Evolutionary conservation across 2,329 filamentous ascomycete species (phyloP), one percentile per base, ranked within the genome.

Genomic region (Phaeoacremonium minimum): DNA sequence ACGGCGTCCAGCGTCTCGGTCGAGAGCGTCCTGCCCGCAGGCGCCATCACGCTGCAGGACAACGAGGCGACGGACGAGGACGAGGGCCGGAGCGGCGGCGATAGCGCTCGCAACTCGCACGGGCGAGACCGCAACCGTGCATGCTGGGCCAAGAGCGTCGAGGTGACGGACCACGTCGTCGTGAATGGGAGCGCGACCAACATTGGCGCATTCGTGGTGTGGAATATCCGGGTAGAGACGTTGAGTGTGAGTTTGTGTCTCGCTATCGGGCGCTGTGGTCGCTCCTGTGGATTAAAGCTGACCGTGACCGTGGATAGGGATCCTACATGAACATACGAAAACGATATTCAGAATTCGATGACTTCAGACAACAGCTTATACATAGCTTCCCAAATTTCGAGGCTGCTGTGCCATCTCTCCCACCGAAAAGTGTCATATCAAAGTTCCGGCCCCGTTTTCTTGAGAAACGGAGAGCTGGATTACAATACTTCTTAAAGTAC

Each of bases 401-500:
- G 52, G 85, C 77, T 16, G 87, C 89, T n/a, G 80, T 98, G 55
- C 93, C 93, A n/a, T 72, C 78, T 22, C 69, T 98, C 41, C 93
- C 93, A 30, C 87, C 88, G 20, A 98, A 98, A 66, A 95, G 87
- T 56, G 70, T 94, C 35, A 80, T 97, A 36, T 91, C 85, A 66
- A 86, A 77, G 67, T 95, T 96, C 55, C 75, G 85, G 35, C 82
- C 87, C 9, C 77, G 76, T 35, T 97, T 98, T 58, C 72, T 98
- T 14, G 90, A 96, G 60, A 83, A 84, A 53, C 75, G 93, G 52
- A 80, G 87, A 48, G 73, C 79, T 29, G 91, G 90, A 6, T 67
- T 98, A 41, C 83, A 87, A 55, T 95, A 97, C 57, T 98, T 97
- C 57, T 67, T 98, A 37, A 95, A 95, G 89, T 95, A 66, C 42